Percentiles rank a stretch among this genome's conserved stretches.
Evolutionary conservation across 352 stramenopile genomes (phyloP).

Genomic region (Pythium aquatile): DNA sequence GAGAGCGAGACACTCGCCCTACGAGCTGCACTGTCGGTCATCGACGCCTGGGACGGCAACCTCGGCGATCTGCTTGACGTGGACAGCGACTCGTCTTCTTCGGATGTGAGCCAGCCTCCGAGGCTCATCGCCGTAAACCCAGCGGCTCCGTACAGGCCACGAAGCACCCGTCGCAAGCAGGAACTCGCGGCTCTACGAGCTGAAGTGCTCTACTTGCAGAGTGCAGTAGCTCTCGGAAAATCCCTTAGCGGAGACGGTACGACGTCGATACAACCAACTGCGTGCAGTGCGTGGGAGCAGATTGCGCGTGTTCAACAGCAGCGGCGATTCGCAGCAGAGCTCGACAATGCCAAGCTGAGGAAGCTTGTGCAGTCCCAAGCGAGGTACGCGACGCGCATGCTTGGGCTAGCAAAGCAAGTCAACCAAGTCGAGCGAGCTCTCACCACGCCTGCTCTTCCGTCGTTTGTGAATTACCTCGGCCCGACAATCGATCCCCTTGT

Average conservation of each 20-base stretch:
- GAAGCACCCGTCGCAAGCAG: neutral
- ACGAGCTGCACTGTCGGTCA: neutral
- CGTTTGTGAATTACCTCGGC: neutral
- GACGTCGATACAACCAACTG: no score
- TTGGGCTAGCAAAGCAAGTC: neutral
- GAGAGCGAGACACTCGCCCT: neutral
- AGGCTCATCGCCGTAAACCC: neutral
- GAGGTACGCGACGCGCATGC: neutral
- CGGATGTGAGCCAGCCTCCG: neutral
- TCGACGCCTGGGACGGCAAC: neutral
- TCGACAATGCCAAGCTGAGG: neutral
- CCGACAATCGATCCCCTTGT: neutral
- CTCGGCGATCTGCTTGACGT: neutral
- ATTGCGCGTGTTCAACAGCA: neutral
- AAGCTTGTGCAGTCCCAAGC: neutral
- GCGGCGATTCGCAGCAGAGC: neutral
- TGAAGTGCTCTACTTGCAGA: neutral
- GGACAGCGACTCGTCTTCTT: neutral
- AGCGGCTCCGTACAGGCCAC: neutral
- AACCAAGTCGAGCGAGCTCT: neutral
- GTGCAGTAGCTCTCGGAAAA: neutral
- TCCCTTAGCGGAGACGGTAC: neutral
- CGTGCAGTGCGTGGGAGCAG: neutral
- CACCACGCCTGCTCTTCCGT: neutral
- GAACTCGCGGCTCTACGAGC: neutral